Conservation (phyloP, 73 alveolate species). For the Uronychia setigera region DNA sequence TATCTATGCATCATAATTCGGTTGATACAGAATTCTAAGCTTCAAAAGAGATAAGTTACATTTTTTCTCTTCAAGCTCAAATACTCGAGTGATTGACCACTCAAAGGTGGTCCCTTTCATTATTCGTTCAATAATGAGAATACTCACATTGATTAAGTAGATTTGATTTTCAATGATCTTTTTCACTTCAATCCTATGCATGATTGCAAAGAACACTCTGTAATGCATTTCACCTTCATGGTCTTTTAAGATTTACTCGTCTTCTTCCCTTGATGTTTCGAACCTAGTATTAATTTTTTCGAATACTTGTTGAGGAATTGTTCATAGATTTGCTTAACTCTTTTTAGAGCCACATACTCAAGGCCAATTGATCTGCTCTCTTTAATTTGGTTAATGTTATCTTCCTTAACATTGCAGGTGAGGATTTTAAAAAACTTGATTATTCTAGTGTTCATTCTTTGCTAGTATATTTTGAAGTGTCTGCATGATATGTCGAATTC, state of each 20-base stretch:
- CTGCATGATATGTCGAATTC: constrained; percentile 26
- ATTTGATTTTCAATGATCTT: constrained; percentile 31
- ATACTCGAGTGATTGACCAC: constrained; percentile 44
- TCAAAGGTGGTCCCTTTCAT: constrained; percentile 52
- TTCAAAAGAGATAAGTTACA: too few relatives aligned
- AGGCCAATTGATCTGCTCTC: constrained; percentile 36
- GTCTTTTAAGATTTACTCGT: constrained; percentile 8
- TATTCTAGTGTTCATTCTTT: constrained; percentile 27
- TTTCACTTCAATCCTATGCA: constrained; percentile 31
- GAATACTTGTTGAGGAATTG: constrained; percentile 30
- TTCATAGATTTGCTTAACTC: constrained; percentile 23
- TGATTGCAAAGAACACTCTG: too few relatives aligned
- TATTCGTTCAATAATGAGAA: constrained; percentile 39
- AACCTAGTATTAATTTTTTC: constrained; percentile 20
- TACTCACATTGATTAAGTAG: constrained; percentile 2
- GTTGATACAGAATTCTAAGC: constrained; percentile 29
- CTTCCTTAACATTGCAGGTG: constrained; percentile 28
- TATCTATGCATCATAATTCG: constrained; percentile 45
- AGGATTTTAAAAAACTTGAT: constrained; percentile 43
- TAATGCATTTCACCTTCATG: too few relatives aligned
- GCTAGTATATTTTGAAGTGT: constrained; percentile 40
- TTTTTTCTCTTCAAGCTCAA: constrained; percentile 41
- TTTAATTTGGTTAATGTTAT: constrained; percentile 25
- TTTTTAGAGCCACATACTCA: constrained; percentile 41
- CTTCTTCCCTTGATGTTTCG: constrained; percentile 13